These are phyloP conservation scores for Ailanthus altissimus DNA, from an alignment of 345 rosid genomes.

Conservation along the genomic window DNA sequence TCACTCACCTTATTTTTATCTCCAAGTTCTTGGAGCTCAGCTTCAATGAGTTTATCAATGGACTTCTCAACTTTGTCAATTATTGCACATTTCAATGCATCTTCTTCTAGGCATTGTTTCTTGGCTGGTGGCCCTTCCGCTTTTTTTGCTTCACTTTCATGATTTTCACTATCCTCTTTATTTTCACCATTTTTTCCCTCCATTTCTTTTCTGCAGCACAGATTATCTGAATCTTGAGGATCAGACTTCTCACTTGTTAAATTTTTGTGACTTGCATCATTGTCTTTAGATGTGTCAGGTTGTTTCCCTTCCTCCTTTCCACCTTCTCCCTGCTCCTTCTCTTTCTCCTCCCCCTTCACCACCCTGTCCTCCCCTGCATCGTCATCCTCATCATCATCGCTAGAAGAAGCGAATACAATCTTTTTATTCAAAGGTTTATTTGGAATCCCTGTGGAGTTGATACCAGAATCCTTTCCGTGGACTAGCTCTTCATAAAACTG, in stretches of 20 bases:
- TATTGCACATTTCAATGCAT: conserved; percentile 33
- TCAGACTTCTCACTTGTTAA: conserved; percentile 32
- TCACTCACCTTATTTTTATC: conserved; percentile 81
- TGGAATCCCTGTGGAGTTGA: conserved; percentile 38
- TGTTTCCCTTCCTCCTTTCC: conserved; percentile 32
- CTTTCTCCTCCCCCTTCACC: conserved; percentile 29
- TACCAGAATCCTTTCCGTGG: conserved; percentile 44
- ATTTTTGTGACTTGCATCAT: conserved; percentile 34
- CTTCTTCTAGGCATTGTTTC: conserved; percentile 59
- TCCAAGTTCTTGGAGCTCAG: conserved; percentile 84
- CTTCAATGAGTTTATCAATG: conserved; percentile 90
- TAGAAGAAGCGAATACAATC: conserved; percentile 67
- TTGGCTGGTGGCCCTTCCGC: conserved; percentile 61
- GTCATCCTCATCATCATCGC: conserved; percentile 52
- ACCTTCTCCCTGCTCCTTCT: conserved; percentile 32
- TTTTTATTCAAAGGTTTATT: conserved; percentile 70
- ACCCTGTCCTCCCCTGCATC: conserved; percentile 33
- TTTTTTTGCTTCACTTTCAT: conserved; percentile 36
- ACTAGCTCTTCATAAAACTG: conserved; percentile 89
- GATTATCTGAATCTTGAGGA: conserved; percentile 29
- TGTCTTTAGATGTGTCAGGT: conserved; percentile 23
- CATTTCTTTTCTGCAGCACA: conserved; percentile 25
- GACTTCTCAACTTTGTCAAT: conserved; percentile 55
- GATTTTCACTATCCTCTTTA: conserved; percentile 34
- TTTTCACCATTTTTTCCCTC: conserved; percentile 30